A percentile compares a stretch with the other conserved stretches of the same genome.
Evolutionary conservation across 2,329 filamentous ascomycete genomes (phyloP).

Genomic region (Beauveria sp.): DNA sequence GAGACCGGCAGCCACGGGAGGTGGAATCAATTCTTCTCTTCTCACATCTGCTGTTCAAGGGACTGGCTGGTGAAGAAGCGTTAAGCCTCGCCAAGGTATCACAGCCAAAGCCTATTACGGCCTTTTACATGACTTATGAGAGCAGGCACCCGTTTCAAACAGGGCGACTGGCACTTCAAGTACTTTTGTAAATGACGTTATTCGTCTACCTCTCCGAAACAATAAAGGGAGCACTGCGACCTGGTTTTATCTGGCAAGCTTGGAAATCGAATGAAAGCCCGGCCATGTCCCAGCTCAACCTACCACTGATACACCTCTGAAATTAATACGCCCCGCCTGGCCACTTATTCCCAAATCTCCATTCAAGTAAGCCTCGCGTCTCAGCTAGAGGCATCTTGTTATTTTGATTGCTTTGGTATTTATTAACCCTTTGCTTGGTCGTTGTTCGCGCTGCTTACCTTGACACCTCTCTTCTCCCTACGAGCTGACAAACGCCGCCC

Average conservation of each 20-base stretch:
- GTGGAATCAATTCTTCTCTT: neutral
- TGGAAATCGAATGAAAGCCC: neutral
- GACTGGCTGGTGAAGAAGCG: neutral
- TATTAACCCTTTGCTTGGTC: too few species aligned
- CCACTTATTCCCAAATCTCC: slow-evolving; percentile 3
- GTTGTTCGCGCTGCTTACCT: too few species aligned
- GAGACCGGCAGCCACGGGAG: neutral
- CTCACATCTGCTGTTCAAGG: neutral
- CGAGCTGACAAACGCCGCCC: neutral
- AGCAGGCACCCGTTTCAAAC: neutral
- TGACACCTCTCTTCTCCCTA: too few species aligned
- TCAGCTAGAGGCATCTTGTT: neutral
- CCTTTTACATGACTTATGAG: too few species aligned
- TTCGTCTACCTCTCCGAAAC: too few species aligned
- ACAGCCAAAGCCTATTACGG: neutral
- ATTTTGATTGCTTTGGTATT: neutral
- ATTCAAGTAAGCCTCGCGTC: slow-evolving; percentile 2
- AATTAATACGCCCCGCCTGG: slow-evolving; percentile 2
- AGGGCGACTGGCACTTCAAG: too few species aligned
- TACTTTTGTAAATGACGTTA: too few species aligned
- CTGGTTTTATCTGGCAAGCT: too few species aligned
- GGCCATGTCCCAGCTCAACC: neutral
- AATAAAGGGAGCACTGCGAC: too few species aligned
- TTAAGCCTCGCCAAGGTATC: neutral
- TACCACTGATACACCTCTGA: neutral